Base-by-base conservation (phyloP, 768 basidiomycete species). In the Calocera cornea region DNA sequence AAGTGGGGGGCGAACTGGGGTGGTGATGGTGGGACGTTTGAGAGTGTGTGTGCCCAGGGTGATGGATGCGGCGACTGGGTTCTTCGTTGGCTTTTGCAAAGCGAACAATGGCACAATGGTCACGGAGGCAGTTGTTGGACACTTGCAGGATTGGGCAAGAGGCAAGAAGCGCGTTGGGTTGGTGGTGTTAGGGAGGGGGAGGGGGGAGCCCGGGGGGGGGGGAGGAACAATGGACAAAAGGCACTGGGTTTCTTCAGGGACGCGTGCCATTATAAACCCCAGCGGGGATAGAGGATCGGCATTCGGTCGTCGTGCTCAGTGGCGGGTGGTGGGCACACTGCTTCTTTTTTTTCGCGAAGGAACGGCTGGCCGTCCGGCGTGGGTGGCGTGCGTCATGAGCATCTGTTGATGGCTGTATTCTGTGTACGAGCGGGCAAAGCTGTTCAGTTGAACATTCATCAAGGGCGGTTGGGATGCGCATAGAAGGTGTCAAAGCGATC, bases 191-290 rank as follows among this genome's bases (percentile, higher is more conserved):
- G 54, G 54, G 54, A 27, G 31, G 31, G 54, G 31, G 24, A 16
- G 54, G 8, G 54, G 14, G 10, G 54, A 7, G 16, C 14, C 11
- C 8, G 31, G 54, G 54, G 11, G 54, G 31, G 31, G 31, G 54
- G 54, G 54, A 7, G 10, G 54, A 60, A 60, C 54, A 60, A 60
- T 60, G 54, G 54, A 60, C 54, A 33, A 60, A 33, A 60, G 54
- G 49, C 49, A 10, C 24, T 17, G 44, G n/a, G n/a, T n/a, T n/a
- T n/a, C n/a, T n/a, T 47, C 54, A 60, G 54, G 54, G 54, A 60
- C 31, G 54, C 31, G 54, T 60, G 24, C 54, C 54, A 33, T 60
- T 60, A 60, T 60, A 60, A 60, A 33, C 27, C 36, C 36, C 36
- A 38, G 36, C 36, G 36, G 36, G 36, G 36, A 38, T 38, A 5